Conservation (phyloP, 805 yeast species). For the Kodamaea fukazawae region DNA sequence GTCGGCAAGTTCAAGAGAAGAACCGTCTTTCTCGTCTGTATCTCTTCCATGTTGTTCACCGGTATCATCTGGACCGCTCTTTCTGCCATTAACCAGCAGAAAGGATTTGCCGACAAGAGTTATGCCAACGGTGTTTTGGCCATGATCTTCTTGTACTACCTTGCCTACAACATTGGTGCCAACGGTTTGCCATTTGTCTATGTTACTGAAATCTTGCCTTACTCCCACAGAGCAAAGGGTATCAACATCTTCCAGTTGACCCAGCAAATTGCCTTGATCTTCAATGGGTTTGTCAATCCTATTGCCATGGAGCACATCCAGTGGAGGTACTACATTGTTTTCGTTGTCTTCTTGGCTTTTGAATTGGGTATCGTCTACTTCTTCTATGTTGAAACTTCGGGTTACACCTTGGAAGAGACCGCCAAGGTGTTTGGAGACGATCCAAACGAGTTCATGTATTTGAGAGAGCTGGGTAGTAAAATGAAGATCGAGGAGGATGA, state of each 20-base stretch:
- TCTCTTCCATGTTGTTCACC: slow-evolving; percentile 34
- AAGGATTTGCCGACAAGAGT: slow-evolving; percentile 37
- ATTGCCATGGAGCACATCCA: slow-evolving; percentile 40
- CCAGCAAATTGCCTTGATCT: slow-evolving; percentile 19
- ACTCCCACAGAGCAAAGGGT: slow-evolving; percentile 42
- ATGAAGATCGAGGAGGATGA: neutral
- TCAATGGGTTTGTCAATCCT: slow-evolving; percentile 24
- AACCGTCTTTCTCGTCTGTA: slow-evolving; percentile 32
- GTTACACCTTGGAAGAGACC: slow-evolving; percentile 43
- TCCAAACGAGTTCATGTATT: slow-evolving; percentile 11
- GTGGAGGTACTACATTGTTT: slow-evolving; percentile 46
- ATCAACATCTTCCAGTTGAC: slow-evolving; percentile 26
- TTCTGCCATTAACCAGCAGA: slow-evolving; percentile 46
- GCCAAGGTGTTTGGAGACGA: slow-evolving; percentile 41
- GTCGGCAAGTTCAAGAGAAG: slow-evolving; percentile 32
- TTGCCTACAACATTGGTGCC: slow-evolving; percentile 40
- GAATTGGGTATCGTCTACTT: slow-evolving; percentile 29
- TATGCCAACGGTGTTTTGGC: slow-evolving; percentile 48
- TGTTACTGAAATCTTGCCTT: slow-evolving; percentile 42
- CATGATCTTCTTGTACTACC: slow-evolving; percentile 48
- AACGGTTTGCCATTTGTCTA: slow-evolving; percentile 48
- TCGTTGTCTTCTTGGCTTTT: slow-evolving; percentile 28
- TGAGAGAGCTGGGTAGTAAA: slow-evolving; percentile 2
- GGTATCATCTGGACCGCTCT: slow-evolving; percentile 43
- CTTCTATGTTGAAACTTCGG: slow-evolving; percentile 42